These are phyloP conservation scores for Drechslerella dactyloides DNA, from an alignment of 2,329 filamentous ascomycete genomes.

Conservation along the genomic window DNA sequence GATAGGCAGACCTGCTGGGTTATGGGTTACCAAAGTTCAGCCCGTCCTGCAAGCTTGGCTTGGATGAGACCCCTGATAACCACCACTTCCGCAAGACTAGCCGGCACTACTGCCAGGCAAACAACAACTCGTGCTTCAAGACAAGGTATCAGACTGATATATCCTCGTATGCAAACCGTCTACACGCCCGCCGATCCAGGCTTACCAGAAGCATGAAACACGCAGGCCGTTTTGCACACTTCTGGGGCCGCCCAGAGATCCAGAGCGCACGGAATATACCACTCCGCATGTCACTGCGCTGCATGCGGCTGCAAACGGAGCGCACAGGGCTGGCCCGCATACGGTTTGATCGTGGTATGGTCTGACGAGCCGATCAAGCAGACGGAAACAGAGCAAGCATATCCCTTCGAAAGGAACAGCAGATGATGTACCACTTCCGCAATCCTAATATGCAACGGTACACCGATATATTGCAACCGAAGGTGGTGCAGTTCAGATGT, in stretches of 20 bases:
- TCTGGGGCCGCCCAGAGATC: not conserved
- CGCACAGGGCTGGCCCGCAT: not conserved
- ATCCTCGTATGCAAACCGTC: slow-evolving; percentile 19
- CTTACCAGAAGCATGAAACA: not conserved
- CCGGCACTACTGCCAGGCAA: slow-evolving; percentile 36
- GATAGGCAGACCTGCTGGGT: slow-evolving; percentile 25
- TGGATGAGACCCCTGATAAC: slow-evolving; percentile 36
- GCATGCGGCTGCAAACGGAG: not conserved
- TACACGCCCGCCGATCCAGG: not conserved
- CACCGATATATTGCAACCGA: slow-evolving; percentile 16
- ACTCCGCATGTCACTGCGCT: no score
- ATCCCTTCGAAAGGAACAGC: slow-evolving; percentile 18
- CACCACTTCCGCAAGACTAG: slow-evolving; percentile 34
- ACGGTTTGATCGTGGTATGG: slow-evolving; percentile 27
- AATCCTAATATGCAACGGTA: slow-evolving; percentile 37
- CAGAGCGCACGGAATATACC: no score
- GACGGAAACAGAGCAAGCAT: slow-evolving; percentile 17
- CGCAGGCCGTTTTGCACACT: not conserved
- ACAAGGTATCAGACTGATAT: slow-evolving; percentile 16
- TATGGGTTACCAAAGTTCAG: slow-evolving; percentile 32
- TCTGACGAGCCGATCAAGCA: slow-evolving; percentile 42
- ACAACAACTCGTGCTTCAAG: slow-evolving; percentile 1
- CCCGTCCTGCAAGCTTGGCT: slow-evolving; percentile 23
- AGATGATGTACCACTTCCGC: slow-evolving; percentile 45
- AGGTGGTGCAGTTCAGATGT: slow-evolving; percentile 10